Base-by-base conservation (phyloP, 495 filamentous ascomycete species). In the Gamarada debralockiae region DNA sequence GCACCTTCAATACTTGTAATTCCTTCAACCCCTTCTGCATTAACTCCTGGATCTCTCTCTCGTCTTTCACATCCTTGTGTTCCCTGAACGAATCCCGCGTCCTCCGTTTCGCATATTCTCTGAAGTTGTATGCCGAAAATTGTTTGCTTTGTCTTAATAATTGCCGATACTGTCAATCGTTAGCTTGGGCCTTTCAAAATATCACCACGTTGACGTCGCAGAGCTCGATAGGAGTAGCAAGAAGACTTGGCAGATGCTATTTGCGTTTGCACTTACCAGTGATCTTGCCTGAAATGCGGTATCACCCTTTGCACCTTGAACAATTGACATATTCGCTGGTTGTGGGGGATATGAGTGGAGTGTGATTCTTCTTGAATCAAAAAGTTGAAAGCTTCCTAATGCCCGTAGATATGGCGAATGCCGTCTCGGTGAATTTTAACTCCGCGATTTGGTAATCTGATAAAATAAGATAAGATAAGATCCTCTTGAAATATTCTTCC, bases 71-170 rank as follows among this genome's bases (percentile, higher is more conserved):
- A 54, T 73, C 73, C 50, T 76, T 77, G 65, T 95, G 78, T 67
- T 92, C 91, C 51, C 87, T 80, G 67, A 98, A 98, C 9, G 88
- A 81, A 73, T 96, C 93, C 62, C 74, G 75, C 60, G 93, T 92
- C 64, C 93, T 80, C 52, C 95, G 84, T 66, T 81, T 88, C 24
- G 95, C 92, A 71, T 97, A 98, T 61, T 97, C 92, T 65, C 93
- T 82, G 78, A 96, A 98, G 69, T 97, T 97, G 77, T 96, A 98
- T 55, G 84, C 78, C 47, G 91, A 82, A 69, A 97, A 98, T 59
- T 95, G 87, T 45, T 81, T 78, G 15, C 89, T 83, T 69, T 92
- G 86, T 27, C 93, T 89, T 59, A 96, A 76, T 55, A 98, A 78
- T 55, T 92, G 92, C 41, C 95, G 92, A 73, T 95, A 97, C 90